Conservation (phyloP, 805 yeast species). For the Clavispora santaluciae region DNA sequence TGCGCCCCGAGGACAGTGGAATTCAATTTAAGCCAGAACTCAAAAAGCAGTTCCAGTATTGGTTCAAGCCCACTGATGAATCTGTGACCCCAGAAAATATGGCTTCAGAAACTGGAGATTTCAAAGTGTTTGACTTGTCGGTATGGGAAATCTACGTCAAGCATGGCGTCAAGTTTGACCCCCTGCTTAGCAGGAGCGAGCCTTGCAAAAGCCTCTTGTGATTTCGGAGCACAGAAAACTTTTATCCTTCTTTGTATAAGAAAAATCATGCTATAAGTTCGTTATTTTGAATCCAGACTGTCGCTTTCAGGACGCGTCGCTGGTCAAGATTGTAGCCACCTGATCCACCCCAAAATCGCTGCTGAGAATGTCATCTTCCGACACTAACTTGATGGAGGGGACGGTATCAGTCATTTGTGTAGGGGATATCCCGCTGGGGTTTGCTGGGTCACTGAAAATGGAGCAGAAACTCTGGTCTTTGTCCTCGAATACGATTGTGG, state of each 20-base stretch:
- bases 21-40: conserved; percentile 1
- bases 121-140: conserved; percentile 37
- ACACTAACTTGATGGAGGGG: conserved; percentile 7
- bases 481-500: conserved; percentile 9
- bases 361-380: conserved; percentile 13
- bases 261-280: neutral
- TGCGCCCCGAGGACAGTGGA: conserved; percentile 8
- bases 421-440: neutral
- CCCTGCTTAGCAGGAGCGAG: conserved; percentile 24
- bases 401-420: neutral
- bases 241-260: neutral
- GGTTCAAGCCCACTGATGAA: conserved; percentile 24
- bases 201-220: conserved; percentile 20
- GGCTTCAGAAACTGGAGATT: conserved; percentile 30
- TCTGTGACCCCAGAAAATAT: conserved; percentile 15
- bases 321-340: conserved; percentile 8
- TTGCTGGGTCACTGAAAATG: conserved; percentile 6
- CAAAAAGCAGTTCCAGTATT: conserved; percentile 11
- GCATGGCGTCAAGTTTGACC: conserved; percentile 34
- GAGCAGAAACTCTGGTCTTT: conserved; percentile 13
- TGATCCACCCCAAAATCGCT: conserved; percentile 14
- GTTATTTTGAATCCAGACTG: neutral
- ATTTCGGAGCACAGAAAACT: too few relatives aligned
- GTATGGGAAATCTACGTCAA: conserved; percentile 39
- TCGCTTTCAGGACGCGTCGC: conserved; percentile 1